Percentiles rank a stretch among this genome's conserved stretches.
These are phyloP conservation scores for Ogataea nakhonphanomensis DNA, from an alignment of 805 yeast species.

Conservation along the genomic window DNA sequence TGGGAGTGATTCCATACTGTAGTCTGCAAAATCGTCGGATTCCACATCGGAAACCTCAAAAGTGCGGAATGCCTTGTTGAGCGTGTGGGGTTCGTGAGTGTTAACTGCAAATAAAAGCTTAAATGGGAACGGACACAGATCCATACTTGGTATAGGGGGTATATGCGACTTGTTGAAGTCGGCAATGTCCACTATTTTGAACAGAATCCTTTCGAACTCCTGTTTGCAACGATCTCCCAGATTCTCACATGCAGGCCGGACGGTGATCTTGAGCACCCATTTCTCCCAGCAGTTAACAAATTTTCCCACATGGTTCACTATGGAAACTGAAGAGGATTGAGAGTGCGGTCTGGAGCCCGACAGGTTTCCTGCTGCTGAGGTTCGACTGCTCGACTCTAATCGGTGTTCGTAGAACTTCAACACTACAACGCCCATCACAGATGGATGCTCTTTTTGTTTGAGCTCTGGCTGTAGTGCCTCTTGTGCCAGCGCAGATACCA, in stretches of 20 bases:
- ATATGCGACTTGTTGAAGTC: constrained; percentile 62
- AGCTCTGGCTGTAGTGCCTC: constrained; percentile 4
- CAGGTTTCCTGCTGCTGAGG: constrained; percentile 4
- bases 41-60: constrained; percentile 16
- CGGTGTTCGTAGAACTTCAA: constrained; percentile 32
- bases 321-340: constrained; percentile 17
- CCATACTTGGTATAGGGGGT: constrained; percentile 70
- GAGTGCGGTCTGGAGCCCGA: constrained; percentile 15
- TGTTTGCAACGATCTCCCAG: constrained; percentile 26
- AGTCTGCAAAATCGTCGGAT: constrained; percentile 10
- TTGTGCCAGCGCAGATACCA: constrained; percentile 27
- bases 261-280: constrained; percentile 56
- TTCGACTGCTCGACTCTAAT: constrained; percentile 26
- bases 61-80: constrained; percentile 25
- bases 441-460: constrained; percentile 13
- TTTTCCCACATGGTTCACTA: constrained; percentile 31
- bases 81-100: constrained; percentile 24
- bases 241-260: constrained; percentile 15
- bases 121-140: constrained; percentile 63
- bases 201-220: constrained; percentile 40
- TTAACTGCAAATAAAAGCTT: constrained; percentile 32
- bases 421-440: constrained; percentile 33
- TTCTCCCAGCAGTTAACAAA: constrained; percentile 61
- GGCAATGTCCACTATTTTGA: constrained; percentile 47
- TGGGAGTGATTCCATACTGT: constrained; percentile 30